Evolutionary conservation across 2,329 filamentous ascomycete species (phyloP), one percentile per base, ranked within the genome.

Genomic region (Cladophialophora exuberans): DNA sequence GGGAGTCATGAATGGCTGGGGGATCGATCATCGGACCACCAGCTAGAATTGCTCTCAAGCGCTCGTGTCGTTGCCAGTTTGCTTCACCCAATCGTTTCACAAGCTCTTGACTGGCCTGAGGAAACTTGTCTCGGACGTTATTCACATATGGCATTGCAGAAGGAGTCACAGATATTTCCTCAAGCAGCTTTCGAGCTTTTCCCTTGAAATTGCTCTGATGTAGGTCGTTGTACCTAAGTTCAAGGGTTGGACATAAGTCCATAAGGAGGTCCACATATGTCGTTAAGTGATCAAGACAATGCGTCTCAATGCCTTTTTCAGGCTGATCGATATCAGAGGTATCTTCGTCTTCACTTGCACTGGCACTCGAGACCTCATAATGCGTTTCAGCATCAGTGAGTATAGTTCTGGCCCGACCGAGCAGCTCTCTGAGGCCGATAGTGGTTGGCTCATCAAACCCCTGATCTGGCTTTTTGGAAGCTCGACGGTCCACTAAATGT

Each of bases 61-160:
- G 50, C 28, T 31, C 30, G 31, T 45, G 41, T 25, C 50, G 11
- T 36, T 53, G 39, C 50, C 50, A 46, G 22, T 53, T 53, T 18
- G 41, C 50, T 23, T 53, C 39, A 5, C 50, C 50, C 13, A 53
- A 22, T 3, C 50, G 50, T 20, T 47, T 41, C n/a, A 33, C 25
- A 25, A 53, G 50, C 13, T 23, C 20, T 3, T 17, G n/a, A 22
- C 3, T 15, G 10, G 50, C 50, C 13, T 6, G 3, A n/a, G 36
- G 25, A 39, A 53, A 53, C 15, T 53, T 53, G 31, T 53, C 50
- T 6, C 31, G 26, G 3, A 53, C 42, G 13, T 53, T 25, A 23
- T n/a, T 17, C 13, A 53, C 31, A 23, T 45, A 53, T 4, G 50
- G 50, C 15, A 4, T 13, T 6, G 50, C 50, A 23, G 26, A 3